Evolutionary conservation across 108 stramenopile species (phyloP), one percentile per base, ranked within the genome.

Genomic region (Nitzschia sp.): DNA sequence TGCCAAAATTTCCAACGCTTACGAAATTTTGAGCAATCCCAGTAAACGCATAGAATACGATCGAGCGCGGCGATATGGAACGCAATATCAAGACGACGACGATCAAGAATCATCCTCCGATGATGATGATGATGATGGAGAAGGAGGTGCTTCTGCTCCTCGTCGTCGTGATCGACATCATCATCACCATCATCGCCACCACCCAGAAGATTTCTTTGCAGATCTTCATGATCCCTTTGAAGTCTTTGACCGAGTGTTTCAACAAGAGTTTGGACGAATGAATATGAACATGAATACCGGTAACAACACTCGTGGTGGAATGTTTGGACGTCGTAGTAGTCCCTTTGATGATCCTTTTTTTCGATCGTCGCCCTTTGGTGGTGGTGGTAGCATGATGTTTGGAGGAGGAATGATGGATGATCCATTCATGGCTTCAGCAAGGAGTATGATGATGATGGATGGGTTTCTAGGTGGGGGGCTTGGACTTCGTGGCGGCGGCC

Each of bases 1-100:
- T 34, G 53, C 66, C 66, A 66, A 66, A 58, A 87, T 95, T 29
- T 76, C 76, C 34, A 91, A 94, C 55, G 95, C 95, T 22, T 96
- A 96, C 75, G 96, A 97, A 65, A 80, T 97, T 1, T 68, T 97
- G 13, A 76, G 82, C 41, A 92, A 97, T 73, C 54, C 78, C 35
- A 66, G 72, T 16, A 84, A 88, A 56, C 76, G 87, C 9, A 79
- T 65, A 23, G 59, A 88, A 50, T 94, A 88, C 63, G 96, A 97
- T 38, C 36, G 29, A 41, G 28, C 28, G 26, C 58, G 48, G 19
- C 19, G 19, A 16, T 50, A 50, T 50, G 48, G 48, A 50, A 21
- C 19, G 13, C 48, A 50, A 19, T 50, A 50, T 50, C 19, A 50
- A 22, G 48, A 50, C 21, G 19, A 16, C 5, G 19, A 16, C 19